Conservation (phyloP, 768 basidiomycete genomes). For the Boletus eberwhitei region DNA sequence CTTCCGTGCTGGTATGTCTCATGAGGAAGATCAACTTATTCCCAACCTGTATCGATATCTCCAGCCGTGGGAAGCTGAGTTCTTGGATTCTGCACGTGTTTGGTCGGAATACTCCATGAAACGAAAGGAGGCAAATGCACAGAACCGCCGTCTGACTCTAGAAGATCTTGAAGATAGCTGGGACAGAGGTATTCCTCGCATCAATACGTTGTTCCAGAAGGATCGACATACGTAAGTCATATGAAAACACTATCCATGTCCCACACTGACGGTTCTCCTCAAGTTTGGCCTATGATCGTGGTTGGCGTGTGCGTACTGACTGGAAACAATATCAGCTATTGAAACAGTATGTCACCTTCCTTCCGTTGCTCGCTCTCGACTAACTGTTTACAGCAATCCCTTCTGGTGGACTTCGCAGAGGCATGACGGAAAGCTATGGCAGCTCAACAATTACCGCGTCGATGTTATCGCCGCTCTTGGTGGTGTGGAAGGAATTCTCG, state of each 20-base stretch:
- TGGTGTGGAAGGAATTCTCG: constrained; percentile 94
- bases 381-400: constrained; percentile 64
- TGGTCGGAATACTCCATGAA: constrained; percentile 99
- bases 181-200: constrained; percentile 98
- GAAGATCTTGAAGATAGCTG: constrained; percentile 98
- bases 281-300: constrained; percentile 94
- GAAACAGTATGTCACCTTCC: constrained; percentile 62
- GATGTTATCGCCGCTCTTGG: constrained; percentile 98
- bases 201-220: constrained; percentile 99
- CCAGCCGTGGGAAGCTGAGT: constrained; percentile 97
- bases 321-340: constrained; percentile 97
- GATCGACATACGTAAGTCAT: constrained; percentile 81
- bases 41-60: constrained; percentile 97
- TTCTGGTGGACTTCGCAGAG: constrained; percentile 99
- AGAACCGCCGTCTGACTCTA: constrained; percentile 92
- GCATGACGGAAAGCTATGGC: constrained; percentile 95
- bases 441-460: constrained; percentile 96
- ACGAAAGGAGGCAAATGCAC: constrained; percentile 98
- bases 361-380: not conserved
- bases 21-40: constrained; percentile 92
- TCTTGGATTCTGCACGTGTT: constrained; percentile 95
- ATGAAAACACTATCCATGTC: not conserved
- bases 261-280: not conserved
- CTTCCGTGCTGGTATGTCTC: constrained; percentile 99
- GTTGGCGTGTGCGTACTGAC: constrained; percentile 96